phyloP scores from a whole-genome alignment of 2,329 filamentous ascomycete species.

The Epicoccum sorghinum region DNA sequence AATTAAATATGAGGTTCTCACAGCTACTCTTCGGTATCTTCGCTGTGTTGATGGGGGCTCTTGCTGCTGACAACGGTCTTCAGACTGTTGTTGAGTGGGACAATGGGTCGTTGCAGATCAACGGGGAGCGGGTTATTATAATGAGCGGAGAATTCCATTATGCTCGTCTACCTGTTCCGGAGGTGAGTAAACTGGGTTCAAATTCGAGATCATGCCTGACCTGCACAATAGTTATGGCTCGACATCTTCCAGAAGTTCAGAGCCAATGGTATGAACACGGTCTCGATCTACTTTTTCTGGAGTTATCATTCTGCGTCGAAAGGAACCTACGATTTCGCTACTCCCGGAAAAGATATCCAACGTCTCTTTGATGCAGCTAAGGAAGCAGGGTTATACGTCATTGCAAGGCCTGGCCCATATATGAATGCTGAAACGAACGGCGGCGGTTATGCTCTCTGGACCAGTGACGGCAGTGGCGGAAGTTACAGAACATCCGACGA shows the following conservation, averaged over 20 bases:
- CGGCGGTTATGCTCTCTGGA: conserved; percentile 55
- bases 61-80: conserved; percentile 37
- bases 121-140: conserved; percentile 57
- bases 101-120: conserved; percentile 57
- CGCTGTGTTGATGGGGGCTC: conserved; percentile 17
- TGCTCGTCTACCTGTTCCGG: conserved; percentile 59
- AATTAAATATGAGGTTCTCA: conserved; percentile 8
- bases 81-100: conserved; percentile 57
- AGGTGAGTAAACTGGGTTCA: conserved; percentile 23
- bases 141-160: conserved; percentile 62
- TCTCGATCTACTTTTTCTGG: conserved; percentile 60
- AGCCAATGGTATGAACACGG: conserved; percentile 60
- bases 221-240: conserved; percentile 50
- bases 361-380: conserved; percentile 59
- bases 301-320: conserved; percentile 55
- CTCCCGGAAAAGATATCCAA: conserved; percentile 58
- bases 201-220: not conserved
- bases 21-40: conserved; percentile 5
- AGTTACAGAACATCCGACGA: conserved; percentile 52
- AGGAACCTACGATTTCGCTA: conserved; percentile 58
- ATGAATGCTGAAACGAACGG: conserved; percentile 59
- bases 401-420: conserved; percentile 59
- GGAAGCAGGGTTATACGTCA: conserved; percentile 59
- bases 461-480: conserved; percentile 55
- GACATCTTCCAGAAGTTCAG: conserved; percentile 63